Percentiles rank a stretch among this genome's conserved stretches.
phyloP scores from a whole-genome alignment of 2,329 filamentous ascomycete genomes.

The Albifimbria verrucaria region DNA sequence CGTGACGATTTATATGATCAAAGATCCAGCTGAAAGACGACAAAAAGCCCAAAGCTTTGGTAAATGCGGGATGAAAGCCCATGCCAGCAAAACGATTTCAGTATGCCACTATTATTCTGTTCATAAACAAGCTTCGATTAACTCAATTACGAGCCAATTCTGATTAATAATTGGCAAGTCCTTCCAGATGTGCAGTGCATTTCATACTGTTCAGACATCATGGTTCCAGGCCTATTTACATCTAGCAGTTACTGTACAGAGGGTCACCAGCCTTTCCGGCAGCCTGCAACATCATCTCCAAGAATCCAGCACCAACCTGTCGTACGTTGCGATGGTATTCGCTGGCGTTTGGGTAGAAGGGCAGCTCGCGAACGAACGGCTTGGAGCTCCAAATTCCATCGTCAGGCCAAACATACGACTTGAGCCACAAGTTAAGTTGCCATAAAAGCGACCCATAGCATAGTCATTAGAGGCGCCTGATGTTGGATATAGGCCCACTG shows the following conservation, averaged over 20 bases:
- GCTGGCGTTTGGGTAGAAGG: constrained; percentile 37
- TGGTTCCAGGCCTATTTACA: no score
- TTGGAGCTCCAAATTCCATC: constrained; percentile 34
- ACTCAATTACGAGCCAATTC: no score
- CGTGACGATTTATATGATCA: no score
- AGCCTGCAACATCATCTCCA: constrained; percentile 32
- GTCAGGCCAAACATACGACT: constrained; percentile 37
- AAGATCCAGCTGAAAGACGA: no score
- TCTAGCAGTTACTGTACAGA: neutral
- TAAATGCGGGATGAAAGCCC: no score
- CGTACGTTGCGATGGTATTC: constrained; percentile 36
- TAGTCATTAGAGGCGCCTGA: constrained; percentile 41
- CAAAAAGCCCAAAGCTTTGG: no score
- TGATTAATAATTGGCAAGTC: no score
- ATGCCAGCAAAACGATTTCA: no score
- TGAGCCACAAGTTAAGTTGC: constrained; percentile 12
- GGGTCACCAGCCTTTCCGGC: constrained; percentile 13
- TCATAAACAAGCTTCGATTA: no score
- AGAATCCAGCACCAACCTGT: constrained; percentile 38
- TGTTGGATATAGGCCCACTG: constrained; percentile 37
- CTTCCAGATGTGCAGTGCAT: no score
- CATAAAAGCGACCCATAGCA: constrained; percentile 35
- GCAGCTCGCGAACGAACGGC: constrained; percentile 9
- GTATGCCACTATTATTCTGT: no score
- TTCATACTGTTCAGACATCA: no score